Evolutionary conservation across 2,329 filamentous ascomycete species (phyloP).

Genomic region (Cercospora beticola): DNA sequence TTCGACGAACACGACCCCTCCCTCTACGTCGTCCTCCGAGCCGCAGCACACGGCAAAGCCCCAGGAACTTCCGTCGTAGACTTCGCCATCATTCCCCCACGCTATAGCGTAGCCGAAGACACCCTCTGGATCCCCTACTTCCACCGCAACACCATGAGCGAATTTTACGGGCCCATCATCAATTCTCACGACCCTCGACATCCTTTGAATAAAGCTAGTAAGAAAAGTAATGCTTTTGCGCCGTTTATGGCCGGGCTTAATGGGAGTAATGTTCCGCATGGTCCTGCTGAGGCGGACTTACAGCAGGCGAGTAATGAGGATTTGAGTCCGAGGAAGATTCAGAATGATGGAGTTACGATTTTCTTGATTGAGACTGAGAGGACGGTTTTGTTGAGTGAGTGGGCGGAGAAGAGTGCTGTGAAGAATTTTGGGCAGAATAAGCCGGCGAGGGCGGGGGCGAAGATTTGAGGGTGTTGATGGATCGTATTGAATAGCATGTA

Average conservation of each 20-base stretch:
- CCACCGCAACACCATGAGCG: slow-evolving; percentile 65
- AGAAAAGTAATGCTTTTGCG: slow-evolving; percentile 7
- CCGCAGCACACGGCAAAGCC: slow-evolving; percentile 49
- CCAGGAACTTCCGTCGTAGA: slow-evolving; percentile 59
- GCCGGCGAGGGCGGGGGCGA: not conserved
- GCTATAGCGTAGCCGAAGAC: slow-evolving; percentile 66
- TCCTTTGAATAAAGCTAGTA: slow-evolving; percentile 17
- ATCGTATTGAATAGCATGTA: not conserved
- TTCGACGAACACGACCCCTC: slow-evolving; percentile 65
- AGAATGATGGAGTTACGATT: slow-evolving; percentile 14
- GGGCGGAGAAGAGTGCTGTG: slow-evolving; percentile 17
- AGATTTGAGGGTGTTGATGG: not conserved
- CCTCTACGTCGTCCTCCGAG: slow-evolving; percentile 64
- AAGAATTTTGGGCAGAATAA: slow-evolving; percentile 10
- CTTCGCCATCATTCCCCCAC: slow-evolving; percentile 68
- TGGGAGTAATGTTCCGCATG: slow-evolving; percentile 19
- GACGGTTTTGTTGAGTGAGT: slow-evolving; percentile 20
- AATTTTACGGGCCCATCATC: slow-evolving; percentile 60
- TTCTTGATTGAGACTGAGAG: slow-evolving; percentile 23
- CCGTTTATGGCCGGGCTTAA: slow-evolving; percentile 21
- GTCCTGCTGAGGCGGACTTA: slow-evolving; percentile 17
- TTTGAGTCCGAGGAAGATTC: slow-evolving; percentile 17
- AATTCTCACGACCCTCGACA: slow-evolving; percentile 57
- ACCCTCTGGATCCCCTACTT: slow-evolving; percentile 73
- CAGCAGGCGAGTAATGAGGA: slow-evolving; percentile 17